Base-by-base conservation (phyloP, 176 grass and related monocot species). In the Aegilops longissima region DNA sequence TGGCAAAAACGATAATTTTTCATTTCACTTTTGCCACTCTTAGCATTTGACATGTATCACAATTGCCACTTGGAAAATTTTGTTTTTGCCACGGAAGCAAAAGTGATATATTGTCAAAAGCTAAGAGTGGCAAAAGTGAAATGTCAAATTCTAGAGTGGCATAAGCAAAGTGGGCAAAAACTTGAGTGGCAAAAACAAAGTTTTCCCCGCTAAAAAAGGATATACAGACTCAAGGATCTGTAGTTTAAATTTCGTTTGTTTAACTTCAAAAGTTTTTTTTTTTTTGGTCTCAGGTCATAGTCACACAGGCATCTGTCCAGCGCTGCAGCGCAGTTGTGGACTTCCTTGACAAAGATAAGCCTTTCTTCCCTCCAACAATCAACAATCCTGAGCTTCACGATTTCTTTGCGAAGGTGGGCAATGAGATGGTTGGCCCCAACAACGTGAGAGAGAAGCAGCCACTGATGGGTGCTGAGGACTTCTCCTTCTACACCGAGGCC, bases 271-370 rank as follows among this genome's bases (percentile, higher is more conserved):
- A 51, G 9, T 2, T 45, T 25, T 27, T 20, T 38, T 38, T 31
- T 73, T 79, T 80, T 68, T 36, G 67, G 35, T 83, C 44, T 76
- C 83, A 98, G 96, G 91, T 98, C 36, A 98, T 98, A 88, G 83
- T 98, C 16, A 76, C 91, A 68, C 96, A 98, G 89, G 96, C 96
- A 59, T 95, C 91, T 16, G 96, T 98, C 35, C 96, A 95, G 70
- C 92, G 96, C 59, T 98, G 96, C 91, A 93, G 82, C 6, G 96
- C 93, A 21, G 87, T 70, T 12, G 93, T 93, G 54, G 79, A 93
- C 67, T 98, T 98, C 68, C 62, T 98, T 12, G 12, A 20, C 12
- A 69, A 89, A 73, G 77, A 84, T 12, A 80, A 52, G 20, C 89
- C 91, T 61, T 91, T 95, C 86, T 98, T 92, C 56, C 93, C 96